Base-by-base conservation (phyloP, 225 moss, liverwort and hornwort species). In the Physcomitrellopsis africana region DNA sequence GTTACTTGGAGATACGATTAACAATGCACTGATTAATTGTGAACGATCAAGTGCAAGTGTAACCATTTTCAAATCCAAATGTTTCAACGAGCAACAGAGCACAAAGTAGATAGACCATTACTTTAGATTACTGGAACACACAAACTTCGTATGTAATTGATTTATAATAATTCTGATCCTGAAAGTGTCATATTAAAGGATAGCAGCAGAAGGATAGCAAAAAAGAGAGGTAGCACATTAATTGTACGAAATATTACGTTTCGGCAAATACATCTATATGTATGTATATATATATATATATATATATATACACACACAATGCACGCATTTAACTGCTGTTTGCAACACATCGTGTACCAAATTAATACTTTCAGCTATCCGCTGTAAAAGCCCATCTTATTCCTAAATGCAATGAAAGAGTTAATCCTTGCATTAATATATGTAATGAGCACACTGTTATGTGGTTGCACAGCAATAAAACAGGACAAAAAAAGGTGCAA, bases 1-100 rank as follows among this genome's bases (percentile, higher is more conserved):
- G 7, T 72, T 71, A 74, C 66, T 77, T 77, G 32, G 49, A n/a
- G 24, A 69, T 37, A 59, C 18, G 42, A 4, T 37, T 37, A 4
- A 37, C 4, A 37, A 4, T 37, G 32, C 32, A 56, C 20, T 20
- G 15, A 46, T 6, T 56, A 24, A 4, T 47, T 41, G 12, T 41
- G 22, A 9, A 20, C 42, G 11, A 63, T 2, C 32, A 8, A 68
- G 18, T 13, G 54, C 29, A 54, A 42, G 52, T 32, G 54, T 18
- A 37, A 37, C 32, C 68, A 51, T 49, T 53, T 9, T 2, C 7
- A 68, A 68, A 12, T 53, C 32, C 7, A 54, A 18, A 18, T 20
- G 19, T 29, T 9, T 49, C 24, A 52, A 32, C 12, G 41, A 68
- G 53, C 29, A 54, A 53, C 29, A 19, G 53, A 53, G 68, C 13